Percentiles rank a stretch among this genome's conserved stretches.
Evolutionary conservation across 164 flowering plant species (phyloP).

Genomic region (Liriodendron chinense): DNA sequence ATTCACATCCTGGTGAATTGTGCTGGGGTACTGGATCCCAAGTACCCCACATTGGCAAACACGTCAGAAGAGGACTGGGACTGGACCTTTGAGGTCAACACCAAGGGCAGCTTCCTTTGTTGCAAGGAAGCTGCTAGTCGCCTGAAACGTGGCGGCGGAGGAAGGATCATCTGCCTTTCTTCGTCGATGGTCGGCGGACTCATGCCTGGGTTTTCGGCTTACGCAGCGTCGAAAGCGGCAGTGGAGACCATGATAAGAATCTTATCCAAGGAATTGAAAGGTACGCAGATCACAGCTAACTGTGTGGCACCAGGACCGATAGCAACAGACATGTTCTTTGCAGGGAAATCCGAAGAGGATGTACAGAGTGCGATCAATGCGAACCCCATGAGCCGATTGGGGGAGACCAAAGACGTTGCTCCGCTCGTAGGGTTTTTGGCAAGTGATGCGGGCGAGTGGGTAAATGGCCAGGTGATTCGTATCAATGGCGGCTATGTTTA

Average conservation of each 20-base stretch:
- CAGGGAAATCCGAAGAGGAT: constrained; percentile 44
- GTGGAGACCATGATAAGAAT: constrained; percentile 38
- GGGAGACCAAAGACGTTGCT: constrained; percentile 44
- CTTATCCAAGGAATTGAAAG: constrained; percentile 1
- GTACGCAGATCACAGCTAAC: constrained; percentile 50
- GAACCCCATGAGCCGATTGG: constrained; percentile 42
- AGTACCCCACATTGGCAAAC: constrained; percentile 39
- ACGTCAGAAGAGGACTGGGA: constrained; percentile 50
- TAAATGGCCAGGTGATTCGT: constrained; percentile 57
- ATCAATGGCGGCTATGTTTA: constrained; percentile 57
- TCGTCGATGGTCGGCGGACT: not conserved
- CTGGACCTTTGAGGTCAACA: constrained; percentile 37
- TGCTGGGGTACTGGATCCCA: constrained; percentile 53
- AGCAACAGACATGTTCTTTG: constrained; percentile 55
- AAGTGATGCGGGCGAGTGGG: constrained; percentile 53
- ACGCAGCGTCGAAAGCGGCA: constrained; percentile 19
- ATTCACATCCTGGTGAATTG: constrained; percentile 53
- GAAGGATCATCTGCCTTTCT: constrained; percentile 36
- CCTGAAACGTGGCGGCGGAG: constrained; percentile 51
- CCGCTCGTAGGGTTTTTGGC: constrained; percentile 56
- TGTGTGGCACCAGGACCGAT: constrained; percentile 63
- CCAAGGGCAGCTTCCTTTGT: constrained; percentile 52
- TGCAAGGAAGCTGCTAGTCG: constrained; percentile 52
- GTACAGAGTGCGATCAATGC: constrained; percentile 26
- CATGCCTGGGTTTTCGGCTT: not conserved